phyloP scores from a whole-genome alignment of 352 stramenopile genomes.

The Globisporangium takayamanum region DNA sequence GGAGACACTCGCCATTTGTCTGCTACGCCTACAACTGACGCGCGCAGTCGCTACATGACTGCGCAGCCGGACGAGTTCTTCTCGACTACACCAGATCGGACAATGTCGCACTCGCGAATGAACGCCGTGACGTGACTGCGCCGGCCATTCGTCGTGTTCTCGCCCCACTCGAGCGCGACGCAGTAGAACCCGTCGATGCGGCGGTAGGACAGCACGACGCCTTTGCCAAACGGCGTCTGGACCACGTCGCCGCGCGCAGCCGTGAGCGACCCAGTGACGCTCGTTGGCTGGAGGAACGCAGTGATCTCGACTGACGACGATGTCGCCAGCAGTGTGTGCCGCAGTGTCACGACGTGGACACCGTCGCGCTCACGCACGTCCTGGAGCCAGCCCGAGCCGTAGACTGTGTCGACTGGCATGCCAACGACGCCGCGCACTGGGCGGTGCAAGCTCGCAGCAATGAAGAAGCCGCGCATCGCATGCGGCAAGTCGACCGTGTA shows the following conservation, averaged over 20 bases:
- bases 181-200: constrained; percentile 54
- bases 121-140: constrained; percentile 54
- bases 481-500: constrained; percentile 46
- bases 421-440: constrained; percentile 51
- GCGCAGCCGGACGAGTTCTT: constrained; percentile 51
- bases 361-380: constrained; percentile 55
- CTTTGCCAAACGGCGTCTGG: constrained; percentile 67
- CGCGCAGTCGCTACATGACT: constrained; percentile 49
- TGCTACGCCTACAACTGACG: too few species aligned
- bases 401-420: constrained; percentile 57
- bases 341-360: constrained; percentile 63
- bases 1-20: too few species aligned
- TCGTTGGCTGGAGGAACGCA: constrained; percentile 53
- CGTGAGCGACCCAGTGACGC: constrained; percentile 48
- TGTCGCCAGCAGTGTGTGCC: constrained; percentile 34
- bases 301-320: constrained; percentile 28
- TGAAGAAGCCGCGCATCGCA: constrained; percentile 48
- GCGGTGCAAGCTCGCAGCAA: constrained; percentile 19
- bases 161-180: constrained; percentile 59
- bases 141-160: constrained; percentile 18
- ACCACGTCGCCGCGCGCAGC: constrained; percentile 74
- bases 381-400: constrained; percentile 56
- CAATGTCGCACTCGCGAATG: constrained; percentile 48
- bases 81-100: constrained; percentile 46
- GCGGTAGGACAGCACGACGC: constrained; percentile 65